Conservation (phyloP, 148 eudicot genomes). For the Rhododendron simsii region DNA sequence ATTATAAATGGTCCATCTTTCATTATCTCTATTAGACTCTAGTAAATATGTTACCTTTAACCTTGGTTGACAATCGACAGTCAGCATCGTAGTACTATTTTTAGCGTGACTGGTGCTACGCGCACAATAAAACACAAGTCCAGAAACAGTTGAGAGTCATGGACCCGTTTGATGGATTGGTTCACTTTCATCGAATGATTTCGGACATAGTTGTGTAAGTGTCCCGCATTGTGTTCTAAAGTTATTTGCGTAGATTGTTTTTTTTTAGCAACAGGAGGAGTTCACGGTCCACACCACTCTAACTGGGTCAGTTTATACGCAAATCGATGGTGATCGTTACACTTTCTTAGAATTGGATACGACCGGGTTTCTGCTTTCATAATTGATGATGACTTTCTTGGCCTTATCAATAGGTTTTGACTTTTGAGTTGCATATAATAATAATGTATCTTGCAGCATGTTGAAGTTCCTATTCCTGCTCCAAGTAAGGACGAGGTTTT, state of each 20-base stretch:
- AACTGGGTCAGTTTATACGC: not conserved
- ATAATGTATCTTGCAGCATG: conserved; percentile 50
- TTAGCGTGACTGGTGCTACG: too few species aligned
- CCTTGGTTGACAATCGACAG: not conserved
- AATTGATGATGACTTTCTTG: not conserved
- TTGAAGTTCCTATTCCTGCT: conserved; percentile 62
- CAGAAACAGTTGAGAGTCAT: too few species aligned
- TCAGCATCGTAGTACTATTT: too few species aligned
- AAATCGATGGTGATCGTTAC: not conserved
- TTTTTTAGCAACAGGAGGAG: not conserved
- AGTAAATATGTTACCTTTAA: not conserved
- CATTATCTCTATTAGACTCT: not conserved
- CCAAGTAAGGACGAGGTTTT: conserved; percentile 62
- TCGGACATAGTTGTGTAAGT: too few species aligned
- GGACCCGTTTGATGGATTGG: too few species aligned
- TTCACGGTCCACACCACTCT: not conserved
- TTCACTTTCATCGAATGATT: too few species aligned
- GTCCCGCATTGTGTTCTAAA: too few species aligned
- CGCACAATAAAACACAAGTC: too few species aligned
- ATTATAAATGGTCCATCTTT: not conserved
- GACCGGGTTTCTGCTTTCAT: not conserved
- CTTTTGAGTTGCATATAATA: not conserved
- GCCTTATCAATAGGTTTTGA: not conserved
- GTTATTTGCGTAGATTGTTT: too few species aligned
- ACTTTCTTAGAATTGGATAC: not conserved